phyloP scores from a whole-genome alignment of 345 rosid genomes.

The Salix viminalis region DNA sequence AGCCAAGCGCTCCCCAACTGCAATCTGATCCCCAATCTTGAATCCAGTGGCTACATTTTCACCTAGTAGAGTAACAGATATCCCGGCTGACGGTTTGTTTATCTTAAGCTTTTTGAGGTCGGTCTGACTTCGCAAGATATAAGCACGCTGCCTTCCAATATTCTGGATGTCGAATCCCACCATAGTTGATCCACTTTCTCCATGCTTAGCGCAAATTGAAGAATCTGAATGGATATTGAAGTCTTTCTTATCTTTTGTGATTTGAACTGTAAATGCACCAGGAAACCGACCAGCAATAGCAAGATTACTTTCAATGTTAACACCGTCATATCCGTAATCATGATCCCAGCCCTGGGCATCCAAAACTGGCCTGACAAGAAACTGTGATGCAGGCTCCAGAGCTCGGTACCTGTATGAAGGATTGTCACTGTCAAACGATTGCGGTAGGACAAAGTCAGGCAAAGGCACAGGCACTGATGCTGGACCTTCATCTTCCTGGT shows the following conservation, averaged over 20 bases:
- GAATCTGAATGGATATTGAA: conserved; percentile 91
- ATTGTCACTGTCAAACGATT: conserved; percentile 77
- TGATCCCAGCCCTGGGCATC: conserved; percentile 99
- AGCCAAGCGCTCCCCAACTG: conserved; percentile 65
- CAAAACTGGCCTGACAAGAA: conserved; percentile 81
- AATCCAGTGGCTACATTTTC: conserved; percentile 79
- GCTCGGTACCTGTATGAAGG: conserved; percentile 87
- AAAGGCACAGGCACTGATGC: conserved; percentile 86
- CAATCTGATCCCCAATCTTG: conserved; percentile 82
- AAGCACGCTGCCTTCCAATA: conserved; percentile 89
- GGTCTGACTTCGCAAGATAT: conserved; percentile 75
- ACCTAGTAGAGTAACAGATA: conserved; percentile 76
- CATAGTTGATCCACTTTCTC: conserved; percentile 81
- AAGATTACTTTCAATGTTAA: conserved; percentile 67
- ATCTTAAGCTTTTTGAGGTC: conserved; percentile 67
- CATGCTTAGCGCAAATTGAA: conserved; percentile 72
- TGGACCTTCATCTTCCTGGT: conserved; percentile 64
- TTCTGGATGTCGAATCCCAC: conserved; percentile 96
- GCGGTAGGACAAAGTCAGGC: conserved; percentile 89
- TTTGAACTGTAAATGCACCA: conserved; percentile 67
- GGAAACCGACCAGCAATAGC: conserved; percentile 67
- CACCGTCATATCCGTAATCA: conserved; percentile 96
- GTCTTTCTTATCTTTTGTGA: conserved; percentile 95
- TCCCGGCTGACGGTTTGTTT: conserved; percentile 74
- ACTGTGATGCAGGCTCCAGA: conserved; percentile 80